Conservation (phyloP, 257 asterid genomes). For the Hygrophila difformis region DNA sequence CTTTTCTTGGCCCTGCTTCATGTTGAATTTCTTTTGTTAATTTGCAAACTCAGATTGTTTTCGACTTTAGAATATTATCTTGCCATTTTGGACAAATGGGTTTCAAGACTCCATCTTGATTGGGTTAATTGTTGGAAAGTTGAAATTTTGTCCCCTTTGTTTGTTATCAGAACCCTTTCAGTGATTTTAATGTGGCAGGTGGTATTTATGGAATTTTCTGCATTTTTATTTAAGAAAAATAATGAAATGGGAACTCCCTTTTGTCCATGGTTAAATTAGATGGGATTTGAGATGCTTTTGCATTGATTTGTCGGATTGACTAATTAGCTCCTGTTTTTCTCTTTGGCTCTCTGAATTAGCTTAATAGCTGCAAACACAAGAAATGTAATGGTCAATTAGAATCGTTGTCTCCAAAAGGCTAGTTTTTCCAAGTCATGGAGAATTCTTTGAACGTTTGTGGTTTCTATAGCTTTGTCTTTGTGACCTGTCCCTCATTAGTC, state of each 20-base stretch:
- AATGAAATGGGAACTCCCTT: conserved; percentile 7
- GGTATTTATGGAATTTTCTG: conserved; percentile 10
- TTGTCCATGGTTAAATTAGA: conserved; percentile 3
- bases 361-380: too few relatives aligned
- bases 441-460: too few relatives aligned
- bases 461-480: too few relatives aligned
- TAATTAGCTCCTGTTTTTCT: too few relatives aligned
- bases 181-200: conserved; percentile 5
- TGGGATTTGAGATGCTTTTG: conserved; percentile 11
- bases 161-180: neutral
- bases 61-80: conserved; percentile 6
- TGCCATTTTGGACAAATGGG: conserved; percentile 10
- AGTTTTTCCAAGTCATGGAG: too few relatives aligned
- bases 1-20: neutral
- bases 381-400: too few relatives aligned
- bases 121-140: conserved; percentile 8
- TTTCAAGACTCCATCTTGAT: conserved; percentile 13
- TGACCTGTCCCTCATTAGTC: too few relatives aligned
- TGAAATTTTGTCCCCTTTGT: neutral
- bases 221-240: neutral
- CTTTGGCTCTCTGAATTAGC: too few relatives aligned
- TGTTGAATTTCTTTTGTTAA: neutral
- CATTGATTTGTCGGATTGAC: too few relatives aligned
- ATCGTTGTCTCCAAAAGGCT: too few relatives aligned
- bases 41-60: neutral